Conservation (phyloP, 139 green algal genomes). For the Choricystis sp. region DNA sequence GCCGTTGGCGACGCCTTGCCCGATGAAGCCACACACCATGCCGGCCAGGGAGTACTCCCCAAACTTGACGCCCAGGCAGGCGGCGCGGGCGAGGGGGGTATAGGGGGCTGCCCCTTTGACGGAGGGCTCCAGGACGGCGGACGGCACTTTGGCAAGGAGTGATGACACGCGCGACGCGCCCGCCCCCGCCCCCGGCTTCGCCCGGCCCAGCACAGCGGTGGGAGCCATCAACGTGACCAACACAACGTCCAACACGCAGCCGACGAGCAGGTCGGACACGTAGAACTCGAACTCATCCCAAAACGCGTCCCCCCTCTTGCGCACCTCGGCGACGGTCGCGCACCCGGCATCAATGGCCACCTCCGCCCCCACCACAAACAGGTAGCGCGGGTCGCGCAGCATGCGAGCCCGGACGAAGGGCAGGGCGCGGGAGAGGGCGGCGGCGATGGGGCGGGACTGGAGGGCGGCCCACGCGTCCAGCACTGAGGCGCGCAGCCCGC, state of each 20-base stretch:
- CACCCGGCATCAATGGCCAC: slow-evolving; percentile 35
- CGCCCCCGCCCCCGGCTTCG: background rate
- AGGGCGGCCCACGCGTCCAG: background rate
- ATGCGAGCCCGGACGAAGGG: background rate
- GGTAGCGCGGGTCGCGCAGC: background rate
- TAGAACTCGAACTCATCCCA: slow-evolving; percentile 97
- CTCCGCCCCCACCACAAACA: background rate
- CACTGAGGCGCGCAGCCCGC: background rate
- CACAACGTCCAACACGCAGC: slow-evolving; percentile 74
- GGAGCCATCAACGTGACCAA: slow-evolving; percentile 83
- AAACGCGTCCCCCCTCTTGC: slow-evolving; percentile 88
- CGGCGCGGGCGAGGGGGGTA: slow-evolving; percentile 24
- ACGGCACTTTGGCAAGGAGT: slow-evolving; percentile 33
- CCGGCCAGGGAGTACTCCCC: slow-evolving; percentile 78
- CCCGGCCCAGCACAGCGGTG: slow-evolving; percentile 40
- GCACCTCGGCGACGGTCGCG: slow-evolving; percentile 84
- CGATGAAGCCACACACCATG: slow-evolving; percentile 71
- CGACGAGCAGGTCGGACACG: slow-evolving; percentile 78
- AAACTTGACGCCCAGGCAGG: slow-evolving; percentile 59
- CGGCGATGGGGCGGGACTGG: background rate
- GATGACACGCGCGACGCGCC: slow-evolving; percentile 15
- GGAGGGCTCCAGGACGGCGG: slow-evolving; percentile 55
- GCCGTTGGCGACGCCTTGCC: slow-evolving; percentile 77
- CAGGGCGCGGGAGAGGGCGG: background rate
- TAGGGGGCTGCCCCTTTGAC: slow-evolving; percentile 34